Conservation (phyloP, 179 eudicot genomes). For the Patellifolia procumbens region DNA sequence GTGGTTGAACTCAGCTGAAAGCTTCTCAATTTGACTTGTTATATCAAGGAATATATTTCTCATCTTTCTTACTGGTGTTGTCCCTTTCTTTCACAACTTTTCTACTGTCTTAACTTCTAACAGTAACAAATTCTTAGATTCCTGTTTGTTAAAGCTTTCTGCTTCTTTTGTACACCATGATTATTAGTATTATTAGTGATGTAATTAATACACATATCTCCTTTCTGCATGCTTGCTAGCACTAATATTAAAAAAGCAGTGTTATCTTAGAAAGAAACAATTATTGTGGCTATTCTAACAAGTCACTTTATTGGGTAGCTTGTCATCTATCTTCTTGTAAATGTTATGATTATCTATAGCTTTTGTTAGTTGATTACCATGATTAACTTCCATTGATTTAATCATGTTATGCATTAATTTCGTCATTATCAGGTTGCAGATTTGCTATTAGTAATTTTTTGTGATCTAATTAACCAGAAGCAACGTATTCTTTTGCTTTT, state of each 20-base stretch:
- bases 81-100: slow-evolving; percentile 16
- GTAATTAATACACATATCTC: slow-evolving; percentile 14
- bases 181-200: slow-evolving; percentile 1
- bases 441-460: slow-evolving; percentile 11
- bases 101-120: slow-evolving; percentile 16
- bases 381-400: slow-evolving; percentile 24
- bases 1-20: slow-evolving; percentile 7
- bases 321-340: slow-evolving; percentile 6
- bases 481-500: background rate
- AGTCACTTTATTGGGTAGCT: slow-evolving; percentile 13
- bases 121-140: slow-evolving; percentile 12
- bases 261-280: slow-evolving; percentile 19
- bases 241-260: slow-evolving; percentile 22
- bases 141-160: slow-evolving; percentile 14
- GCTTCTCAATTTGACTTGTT: slow-evolving; percentile 17
- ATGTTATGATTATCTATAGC: slow-evolving; percentile 18
- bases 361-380: slow-evolving; percentile 26
- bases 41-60: slow-evolving; percentile 17
- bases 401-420: slow-evolving; percentile 31
- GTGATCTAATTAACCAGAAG: background rate
- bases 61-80: background rate
- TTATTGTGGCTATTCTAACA: slow-evolving; percentile 23
- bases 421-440: slow-evolving; percentile 31
- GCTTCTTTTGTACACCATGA: slow-evolving; percentile 19
- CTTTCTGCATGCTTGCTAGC: slow-evolving; percentile 37